Evolutionary conservation across 1,284 basidiomycete genomes (phyloP), one percentile per base, ranked within the genome.

Genomic region (Pseudozyma tsukubaensis): DNA sequence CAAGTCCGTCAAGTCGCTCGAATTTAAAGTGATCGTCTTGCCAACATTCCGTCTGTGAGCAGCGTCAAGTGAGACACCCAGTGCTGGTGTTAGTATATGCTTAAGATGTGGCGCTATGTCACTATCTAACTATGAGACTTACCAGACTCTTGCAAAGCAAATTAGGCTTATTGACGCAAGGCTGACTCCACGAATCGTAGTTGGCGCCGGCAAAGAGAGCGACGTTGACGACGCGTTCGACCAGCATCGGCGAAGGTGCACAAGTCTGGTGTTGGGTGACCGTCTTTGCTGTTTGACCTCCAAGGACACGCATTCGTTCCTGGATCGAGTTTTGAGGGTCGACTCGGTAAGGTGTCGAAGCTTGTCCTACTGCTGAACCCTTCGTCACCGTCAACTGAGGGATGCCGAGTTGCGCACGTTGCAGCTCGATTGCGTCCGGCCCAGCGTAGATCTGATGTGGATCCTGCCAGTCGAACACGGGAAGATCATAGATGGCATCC

Each of bases 221-320:
- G 24, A 75, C 67, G 47, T 71, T 75, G 44, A 71, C 67, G 6
- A 70, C 62, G 1, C 52, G 40, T 44, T 75, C 72, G 5, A 75
- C 72, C 6, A 32, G 32, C 3, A 34, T 16, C 2, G 48, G 34
- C 3, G 4, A 13, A 11, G 37, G 42, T n/a, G 50, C 58, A 4
- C 51, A 42, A 2, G 66, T 74, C 44, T 74, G 71, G 40, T 74
- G 71, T 32, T 74, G 71, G 1, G 44, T 21, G 0, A 61, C 51
- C 1, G 9, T 14, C 19, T 29, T 13, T 0, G 6, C n/a, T 8
- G 13, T 50, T n/a, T 59, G 35, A 9, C 58, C 54, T 0, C 18
- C 44, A 1, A 65, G 24, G 1, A 64, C 59, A 6, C 71, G 63
- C 54, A 73, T 58, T 4, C 65, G 52, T 42, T 73, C 60, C 19